Evolutionary conservation across 176 grass and related monocot genomes (phyloP).

Genomic region (Puya raimondii): DNA sequence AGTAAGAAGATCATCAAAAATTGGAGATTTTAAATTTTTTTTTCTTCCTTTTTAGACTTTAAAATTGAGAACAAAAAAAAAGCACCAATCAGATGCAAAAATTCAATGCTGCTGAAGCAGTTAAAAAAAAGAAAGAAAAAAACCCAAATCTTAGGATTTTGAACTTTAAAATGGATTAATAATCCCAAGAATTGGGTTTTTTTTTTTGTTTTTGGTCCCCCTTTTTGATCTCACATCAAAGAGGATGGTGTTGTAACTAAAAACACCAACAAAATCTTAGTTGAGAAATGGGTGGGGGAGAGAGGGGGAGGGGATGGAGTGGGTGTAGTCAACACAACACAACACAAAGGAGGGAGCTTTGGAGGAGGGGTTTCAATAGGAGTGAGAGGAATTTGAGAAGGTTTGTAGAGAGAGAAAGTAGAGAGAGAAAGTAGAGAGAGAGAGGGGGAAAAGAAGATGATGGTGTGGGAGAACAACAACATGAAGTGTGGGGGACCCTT

Average conservation of each 20-base stretch:
- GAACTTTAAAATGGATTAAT: slow-evolving; percentile 16
- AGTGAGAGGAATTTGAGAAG: not conserved
- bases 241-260: not conserved
- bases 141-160: slow-evolving; percentile 18
- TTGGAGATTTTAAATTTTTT: no score
- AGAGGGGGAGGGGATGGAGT: no score
- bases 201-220: no score
- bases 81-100: not conserved
- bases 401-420: slow-evolving; percentile 1
- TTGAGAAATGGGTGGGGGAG: not conserved
- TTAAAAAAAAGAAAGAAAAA: slow-evolving; percentile 11
- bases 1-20: slow-evolving; percentile 60
- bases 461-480: not conserved
- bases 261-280: not conserved
- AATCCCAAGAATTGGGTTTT: not conserved
- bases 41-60: no score
- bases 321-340: not conserved
- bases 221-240: no score
- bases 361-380: no score
- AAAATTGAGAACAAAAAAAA: slow-evolving; percentile 7
- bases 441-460: no score
- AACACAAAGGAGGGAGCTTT: not conserved
- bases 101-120: no score
- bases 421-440: not conserved
- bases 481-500: not conserved